phyloP scores from a whole-genome alignment of 805 yeast species.

The Starmera quercuum region DNA sequence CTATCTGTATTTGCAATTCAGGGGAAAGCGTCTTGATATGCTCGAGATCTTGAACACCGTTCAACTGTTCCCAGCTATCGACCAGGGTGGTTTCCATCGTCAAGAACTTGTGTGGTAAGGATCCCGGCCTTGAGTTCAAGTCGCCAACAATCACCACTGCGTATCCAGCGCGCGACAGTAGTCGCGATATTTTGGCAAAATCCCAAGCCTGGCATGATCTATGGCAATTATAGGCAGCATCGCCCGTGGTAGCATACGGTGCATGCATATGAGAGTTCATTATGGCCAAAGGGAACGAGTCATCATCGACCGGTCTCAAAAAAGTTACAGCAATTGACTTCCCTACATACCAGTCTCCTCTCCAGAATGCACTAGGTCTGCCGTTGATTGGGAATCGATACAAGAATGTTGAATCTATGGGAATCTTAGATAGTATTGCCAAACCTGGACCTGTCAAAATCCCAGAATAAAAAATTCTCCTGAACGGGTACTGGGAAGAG shows the following conservation, averaged over 20 bases:
- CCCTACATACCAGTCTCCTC: constrained; percentile 98
- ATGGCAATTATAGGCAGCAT: constrained; percentile 85
- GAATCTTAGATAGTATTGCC: constrained; percentile 75
- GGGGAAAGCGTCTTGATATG: constrained; percentile 41
- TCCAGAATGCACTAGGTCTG: constrained; percentile 81
- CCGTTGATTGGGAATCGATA: constrained; percentile 91
- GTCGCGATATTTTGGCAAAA: constrained; percentile 56
- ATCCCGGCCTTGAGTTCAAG: constrained; percentile 81
- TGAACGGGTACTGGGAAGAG: constrained; percentile 43
- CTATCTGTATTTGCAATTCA: constrained; percentile 54
- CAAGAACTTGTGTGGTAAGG: constrained; percentile 71
- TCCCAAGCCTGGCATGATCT: constrained; percentile 97
- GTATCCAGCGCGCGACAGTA: constrained; percentile 66
- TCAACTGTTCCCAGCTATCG: constrained; percentile 77
- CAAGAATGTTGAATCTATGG: constrained; percentile 71
- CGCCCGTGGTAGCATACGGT: constrained; percentile 78
- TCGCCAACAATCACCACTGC: constrained; percentile 90
- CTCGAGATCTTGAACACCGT: constrained; percentile 39
- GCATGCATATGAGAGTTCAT: constrained; percentile 97
- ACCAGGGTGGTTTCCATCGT: constrained; percentile 58
- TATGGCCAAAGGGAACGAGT: constrained; percentile 57
- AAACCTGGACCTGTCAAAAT: constrained; percentile 91
- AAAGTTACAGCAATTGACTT: constrained; percentile 76
- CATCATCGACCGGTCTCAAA: constrained; percentile 41
- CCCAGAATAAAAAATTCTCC: constrained; percentile 72